Base-by-base conservation (phyloP, 805 yeast genomes). In the Metschnikowia gruessii region DNA sequence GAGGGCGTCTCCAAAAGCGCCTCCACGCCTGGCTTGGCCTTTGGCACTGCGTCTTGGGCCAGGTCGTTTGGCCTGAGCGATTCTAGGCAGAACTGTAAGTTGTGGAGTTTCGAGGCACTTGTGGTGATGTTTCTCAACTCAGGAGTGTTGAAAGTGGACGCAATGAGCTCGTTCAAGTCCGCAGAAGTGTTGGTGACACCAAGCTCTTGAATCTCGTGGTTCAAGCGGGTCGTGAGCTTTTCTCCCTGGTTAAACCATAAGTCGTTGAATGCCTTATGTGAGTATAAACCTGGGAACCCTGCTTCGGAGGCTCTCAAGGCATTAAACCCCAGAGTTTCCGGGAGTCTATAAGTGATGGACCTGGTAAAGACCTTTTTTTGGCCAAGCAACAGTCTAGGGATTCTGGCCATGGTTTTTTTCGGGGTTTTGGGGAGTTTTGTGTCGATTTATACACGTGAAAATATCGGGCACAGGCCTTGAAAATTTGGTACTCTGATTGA, bases 201-300 rank as follows among this genome's bases (percentile, higher is more conserved):
- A 42, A 62, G 53, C 42, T 62, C 66, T 3, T 54, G 52, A 4
- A 70, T 60, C 15, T 61, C 66, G 17, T 59, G 57, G 56, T 77
- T 76, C 44, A 81, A 61, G 19, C 67, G 67, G 3, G 62, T 65
- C 5, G 73, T 64, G 42, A 73, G 71, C 8, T 50, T 29, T 3
- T 64, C 62, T 3, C 74, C 68, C 55, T 81, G 72, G 18, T 70
- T 65, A 51, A 65, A 72, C 79, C 83, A 81, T 3, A 78, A 74
- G 48, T 71, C 76, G 12, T 74, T 58, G n/a, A 81, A 57, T 9
- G 82, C 80, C 36, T 68, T 51, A 1, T 69, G 42, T 3, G 81
- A 70, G 46, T 76, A 69, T 3, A 82, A 61, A 2, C 86, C 86
- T 1, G 68, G 64, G 18, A 81, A 66, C 11, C 80, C 80, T 1